Evolutionary conservation across 169 alveolate genomes (phyloP), one percentile per base, ranked within the genome.

Genomic region (Eimeria necatrix): DNA sequence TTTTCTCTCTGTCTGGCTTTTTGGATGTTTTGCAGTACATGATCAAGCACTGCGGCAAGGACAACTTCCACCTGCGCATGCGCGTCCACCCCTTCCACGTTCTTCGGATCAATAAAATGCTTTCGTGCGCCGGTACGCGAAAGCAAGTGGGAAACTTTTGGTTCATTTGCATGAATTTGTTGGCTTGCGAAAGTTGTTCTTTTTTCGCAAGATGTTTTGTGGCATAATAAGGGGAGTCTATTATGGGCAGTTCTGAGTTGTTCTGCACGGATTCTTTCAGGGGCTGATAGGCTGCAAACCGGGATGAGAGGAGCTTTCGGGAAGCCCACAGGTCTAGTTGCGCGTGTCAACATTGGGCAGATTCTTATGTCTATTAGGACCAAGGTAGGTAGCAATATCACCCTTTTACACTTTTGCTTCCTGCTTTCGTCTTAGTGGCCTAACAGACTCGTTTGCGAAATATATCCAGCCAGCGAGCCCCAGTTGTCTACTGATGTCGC

Each of bases 71-170:
- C 98, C 96, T 99, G 96, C 98, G 99, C 96, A 98, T 99, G 89
- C 98, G 99, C 95, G 99, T 98, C 8, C 99, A 99, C 96, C 99
- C 99, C 26, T 99, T 99, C 99, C 99, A 99, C 97, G 99, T 99
- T 90, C 97, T 99, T 94, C 99, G 99, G 94, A 99, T 99, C 97
- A 99, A 99, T 98, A 99, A 99, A 96, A 99, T 99, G 99, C 99
- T 99, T 98, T 98, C 99, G 70, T 99, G 99, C 97, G 99, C 99
- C 59, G 99, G 95, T 92, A 68, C 20, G 91, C n/a, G 46, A 22
- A 8, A 26, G 41, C 10, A 22, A 2, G 41, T 0, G 41, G 41
- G 41, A 32, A 32, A 32, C 2, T 32, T 32, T 0, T 32, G 2
- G 41, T 32, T 2, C 41, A 32, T 32, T 32, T 32, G 2, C 20